phyloP scores from a whole-genome alignment of 2,329 filamentous ascomycete species.

The Penicillium aurantiogriseum region DNA sequence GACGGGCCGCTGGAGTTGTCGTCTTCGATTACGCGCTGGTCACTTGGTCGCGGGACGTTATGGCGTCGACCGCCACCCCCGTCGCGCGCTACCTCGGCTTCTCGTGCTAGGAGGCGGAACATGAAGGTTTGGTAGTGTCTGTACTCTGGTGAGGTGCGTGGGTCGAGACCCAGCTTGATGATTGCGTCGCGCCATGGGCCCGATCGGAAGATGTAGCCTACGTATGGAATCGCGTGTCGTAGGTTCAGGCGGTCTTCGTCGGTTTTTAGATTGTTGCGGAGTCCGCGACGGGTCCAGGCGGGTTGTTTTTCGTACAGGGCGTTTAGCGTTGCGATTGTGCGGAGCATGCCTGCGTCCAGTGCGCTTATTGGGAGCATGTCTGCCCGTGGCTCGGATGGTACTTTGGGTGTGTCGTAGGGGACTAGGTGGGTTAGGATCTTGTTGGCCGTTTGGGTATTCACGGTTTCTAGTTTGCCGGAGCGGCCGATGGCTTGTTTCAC shows the following conservation, averaged over 20 bases:
- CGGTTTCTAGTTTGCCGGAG: constrained; percentile 58
- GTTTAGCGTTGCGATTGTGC: constrained; percentile 63
- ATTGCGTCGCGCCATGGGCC: constrained; percentile 90
- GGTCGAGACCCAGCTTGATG: constrained; percentile 82
- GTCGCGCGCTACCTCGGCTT: constrained; percentile 34
- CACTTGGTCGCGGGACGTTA: constrained; percentile 22
- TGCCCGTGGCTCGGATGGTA: constrained; percentile 61
- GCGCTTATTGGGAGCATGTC: constrained; percentile 52
- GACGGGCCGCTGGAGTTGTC: not conserved
- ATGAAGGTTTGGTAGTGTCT: constrained; percentile 85
- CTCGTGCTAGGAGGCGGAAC: constrained; percentile 64
- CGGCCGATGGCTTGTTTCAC: constrained; percentile 62
- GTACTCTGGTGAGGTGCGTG: constrained; percentile 71
- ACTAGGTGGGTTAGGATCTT: constrained; percentile 61
- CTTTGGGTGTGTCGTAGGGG: constrained; percentile 60
- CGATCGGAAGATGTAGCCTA: constrained; percentile 87
- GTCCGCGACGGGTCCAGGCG: constrained; percentile 79
- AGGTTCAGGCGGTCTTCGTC: constrained; percentile 56
- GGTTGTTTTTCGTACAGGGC: constrained; percentile 70
- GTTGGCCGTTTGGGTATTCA: constrained; percentile 57
- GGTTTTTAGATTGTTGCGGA: constrained; percentile 67
- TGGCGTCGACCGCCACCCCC: constrained; percentile 32
- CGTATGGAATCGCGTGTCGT: constrained; percentile 75
- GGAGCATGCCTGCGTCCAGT: constrained; percentile 58
- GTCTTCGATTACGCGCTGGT: constrained; percentile 5